These are phyloP conservation scores for Hansenula anomala DNA, from an alignment of 1,139 yeast species.

Conservation along the genomic window DNA sequence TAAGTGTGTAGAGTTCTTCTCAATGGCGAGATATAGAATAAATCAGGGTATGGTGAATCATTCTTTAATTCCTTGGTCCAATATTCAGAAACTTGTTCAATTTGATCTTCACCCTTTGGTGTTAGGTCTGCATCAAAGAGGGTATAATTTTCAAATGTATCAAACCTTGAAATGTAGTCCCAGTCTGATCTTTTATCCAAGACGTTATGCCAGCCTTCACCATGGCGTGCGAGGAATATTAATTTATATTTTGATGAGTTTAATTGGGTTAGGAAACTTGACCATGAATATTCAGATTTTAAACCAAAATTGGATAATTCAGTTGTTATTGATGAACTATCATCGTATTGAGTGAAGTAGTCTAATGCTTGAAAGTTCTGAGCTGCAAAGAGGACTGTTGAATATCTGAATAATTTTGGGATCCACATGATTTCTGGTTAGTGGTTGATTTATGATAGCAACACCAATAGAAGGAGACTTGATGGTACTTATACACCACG, in stretches of 20 bases:
- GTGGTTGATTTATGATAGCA: too few species aligned
- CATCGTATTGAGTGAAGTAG: conserved; percentile 3
- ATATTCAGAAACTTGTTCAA: conserved; percentile 36
- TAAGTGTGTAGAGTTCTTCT: conserved; percentile 51
- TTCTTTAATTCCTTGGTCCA: conserved; percentile 28
- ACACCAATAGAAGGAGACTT: too few species aligned
- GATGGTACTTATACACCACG: too few species aligned
- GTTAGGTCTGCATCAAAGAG: conserved; percentile 37
- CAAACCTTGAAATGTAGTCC: conserved; percentile 31
- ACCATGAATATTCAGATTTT: conserved; percentile 35
- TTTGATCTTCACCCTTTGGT: conserved; percentile 34
- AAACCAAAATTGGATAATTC: conserved; percentile 39
- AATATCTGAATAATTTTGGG: neutral
- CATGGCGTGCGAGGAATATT: conserved; percentile 60
- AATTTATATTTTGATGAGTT: conserved; percentile 44
- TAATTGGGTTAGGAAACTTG: conserved; percentile 30
- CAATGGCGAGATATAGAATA: conserved; percentile 54
- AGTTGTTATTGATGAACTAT: conserved; percentile 3
- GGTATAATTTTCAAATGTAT: conserved; percentile 33
- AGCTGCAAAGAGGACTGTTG: neutral
- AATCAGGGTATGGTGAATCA: conserved; percentile 44
- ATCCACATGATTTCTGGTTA: neutral
- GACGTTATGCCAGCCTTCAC: conserved; percentile 62
- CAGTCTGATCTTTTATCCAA: conserved; percentile 37
- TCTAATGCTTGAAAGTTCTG: conserved; percentile 1